Evolutionary conservation across 345 rosid species (phyloP), one percentile per base, ranked within the genome.

Genomic region (Crucihimalaya himalaica): DNA sequence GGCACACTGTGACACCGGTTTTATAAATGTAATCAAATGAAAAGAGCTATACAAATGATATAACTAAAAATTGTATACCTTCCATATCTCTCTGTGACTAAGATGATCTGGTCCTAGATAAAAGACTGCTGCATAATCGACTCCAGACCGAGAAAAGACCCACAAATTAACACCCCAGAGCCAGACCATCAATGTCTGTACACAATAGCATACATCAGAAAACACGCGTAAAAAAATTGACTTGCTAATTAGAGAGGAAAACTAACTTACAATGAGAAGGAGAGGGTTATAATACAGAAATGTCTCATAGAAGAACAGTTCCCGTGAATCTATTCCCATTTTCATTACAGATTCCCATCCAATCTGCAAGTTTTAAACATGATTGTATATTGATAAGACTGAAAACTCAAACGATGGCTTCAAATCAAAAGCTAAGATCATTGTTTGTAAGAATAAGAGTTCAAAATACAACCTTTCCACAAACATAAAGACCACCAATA

Each of bases 251-350:
- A 0, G 5, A 51, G 28, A 37, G 23, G 76, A 21, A 27, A 54
- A 5, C 9, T 35, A 70, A 78, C 94, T 84, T 68, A 92, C 99
- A 94, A 89, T 87, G 61, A 95, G 97, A 82, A 95, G 97, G 78
- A 92, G 97, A 80, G 98, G 99, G 52, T 95, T 92, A 70, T 90
- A 95, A 81, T 95, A 95, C 82, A 95, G 79, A 86, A 92, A 95
- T 12, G 96, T 91, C 79, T 95, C 99, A 2, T 95, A 95, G 10
- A 95, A 81, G 67, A 95, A 95, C 31, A 90, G 91, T 73, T 92
- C 97, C 70, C 92, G 81, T 80, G 91, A 65, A 68, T 92, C 96
- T 15, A 55, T 75, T 73, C 92, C 88, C 99, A 95, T 95, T 74
- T 88, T 83, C 98, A 89, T 95, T 37, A 92, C 97, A 31, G 99